Evolutionary conservation across 2,329 filamentous ascomycete species (phyloP), one percentile per base, ranked within the genome.

Genomic region (Colletotrichum simmondsii): DNA sequence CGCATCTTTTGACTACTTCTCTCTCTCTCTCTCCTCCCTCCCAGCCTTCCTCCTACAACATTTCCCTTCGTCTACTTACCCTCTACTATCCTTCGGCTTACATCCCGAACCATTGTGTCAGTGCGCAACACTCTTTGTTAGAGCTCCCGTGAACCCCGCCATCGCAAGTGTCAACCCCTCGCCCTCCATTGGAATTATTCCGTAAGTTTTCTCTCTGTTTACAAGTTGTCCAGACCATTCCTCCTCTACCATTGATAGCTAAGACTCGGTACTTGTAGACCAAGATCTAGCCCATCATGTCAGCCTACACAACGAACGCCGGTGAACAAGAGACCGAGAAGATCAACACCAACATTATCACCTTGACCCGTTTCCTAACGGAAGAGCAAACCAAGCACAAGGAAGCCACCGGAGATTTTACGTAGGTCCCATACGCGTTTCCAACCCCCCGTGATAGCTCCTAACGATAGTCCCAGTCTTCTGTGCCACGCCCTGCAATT

Each of bases 401-500:
- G 81, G 95, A 98, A 83, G 97, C 97, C 66, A 98, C 95, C 16
- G 97, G 97, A 87, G 97, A 99, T 86, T 99, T 99, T 86, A 99
- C 97, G 95, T 98, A 89, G 74, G 93, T 85, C 22, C 22, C 56
- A 68, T 58, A 54, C 66, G 37, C 26, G 30, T 35, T 35, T 4
- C 37, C 46, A 14, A 32, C 12, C 16, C 14, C 37, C 5, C 37
- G 37, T 42, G 16, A 16, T 35, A 11, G 26, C 53, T 56, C 32
- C 62, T 75, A 53, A 73, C 56, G 22, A 22, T 7, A 28, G 16
- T 58, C 46, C 65, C 79, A 98, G 95, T 79, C 90, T 99, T 65
- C 91, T 99, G 73, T 98, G 95, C 89, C 97, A 99, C 83, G 95
- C 97, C 73, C 93, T 99, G 72, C 97, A 98, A 85, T 99, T 98